Evolutionary conservation across 306 rosid genomes (phyloP).

Genomic region (Lathyrus aphaca): DNA sequence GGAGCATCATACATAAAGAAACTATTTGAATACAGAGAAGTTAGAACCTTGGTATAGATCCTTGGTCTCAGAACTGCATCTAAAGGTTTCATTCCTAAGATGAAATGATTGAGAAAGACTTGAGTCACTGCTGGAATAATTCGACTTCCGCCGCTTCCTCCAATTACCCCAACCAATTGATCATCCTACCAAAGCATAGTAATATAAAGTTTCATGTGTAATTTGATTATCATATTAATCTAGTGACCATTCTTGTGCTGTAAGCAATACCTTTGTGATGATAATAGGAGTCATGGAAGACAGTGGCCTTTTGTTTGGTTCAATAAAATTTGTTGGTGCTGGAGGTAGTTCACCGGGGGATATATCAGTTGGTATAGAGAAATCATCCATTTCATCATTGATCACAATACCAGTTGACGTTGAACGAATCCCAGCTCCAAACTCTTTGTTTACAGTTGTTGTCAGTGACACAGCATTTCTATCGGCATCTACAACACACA

Average conservation of each 20-base stretch:
- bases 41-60: slow-evolving; percentile 63
- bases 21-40: slow-evolving; percentile 27
- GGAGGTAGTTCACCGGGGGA: slow-evolving; percentile 76
- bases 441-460: slow-evolving; percentile 60
- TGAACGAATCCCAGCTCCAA: slow-evolving; percentile 81
- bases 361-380: slow-evolving; percentile 68
- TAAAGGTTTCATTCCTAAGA: slow-evolving; percentile 73
- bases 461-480: slow-evolving; percentile 91
- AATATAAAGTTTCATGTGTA: not conserved
- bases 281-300: slow-evolving; percentile 92
- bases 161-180: slow-evolving; percentile 71
- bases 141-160: slow-evolving; percentile 87
- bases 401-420: slow-evolving; percentile 85
- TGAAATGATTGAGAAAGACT: slow-evolving; percentile 71
- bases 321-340: slow-evolving; percentile 80
- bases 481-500: slow-evolving; percentile 84
- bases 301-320: slow-evolving; percentile 80
- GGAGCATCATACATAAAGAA: slow-evolving; percentile 1
- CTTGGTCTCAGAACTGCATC: slow-evolving; percentile 78
- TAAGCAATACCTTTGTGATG: slow-evolving; percentile 63
- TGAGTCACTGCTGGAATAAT: slow-evolving; percentile 73
- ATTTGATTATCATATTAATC: too few species aligned
- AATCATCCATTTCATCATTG: slow-evolving; percentile 89
- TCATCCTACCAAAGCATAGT: slow-evolving; percentile 57
- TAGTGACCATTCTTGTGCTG: not conserved